phyloP scores from a whole-genome alignment of 805 yeast species.

The Candida pini region DNA sequence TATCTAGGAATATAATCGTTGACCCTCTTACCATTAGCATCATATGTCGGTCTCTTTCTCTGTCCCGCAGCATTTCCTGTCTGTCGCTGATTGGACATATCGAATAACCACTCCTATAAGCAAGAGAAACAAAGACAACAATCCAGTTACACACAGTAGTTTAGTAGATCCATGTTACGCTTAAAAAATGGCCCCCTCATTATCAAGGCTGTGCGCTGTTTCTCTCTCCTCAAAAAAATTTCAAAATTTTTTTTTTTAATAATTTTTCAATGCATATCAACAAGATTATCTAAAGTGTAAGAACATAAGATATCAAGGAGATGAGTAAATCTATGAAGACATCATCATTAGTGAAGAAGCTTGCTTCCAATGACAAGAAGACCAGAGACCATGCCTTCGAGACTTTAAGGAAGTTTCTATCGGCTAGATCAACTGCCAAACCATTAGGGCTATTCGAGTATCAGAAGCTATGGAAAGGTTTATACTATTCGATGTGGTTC shows the following conservation, averaged over 20 bases:
- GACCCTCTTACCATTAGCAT: constrained; percentile 31
- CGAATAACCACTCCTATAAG: too few relatives aligned
- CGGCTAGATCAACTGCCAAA: constrained; percentile 36
- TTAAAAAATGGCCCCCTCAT: too few relatives aligned
- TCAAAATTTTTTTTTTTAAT: too few relatives aligned
- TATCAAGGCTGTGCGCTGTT: too few relatives aligned
- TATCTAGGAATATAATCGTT: constrained; percentile 36
- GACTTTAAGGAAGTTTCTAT: constrained; percentile 53
- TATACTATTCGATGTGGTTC: constrained; percentile 94
- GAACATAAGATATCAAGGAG: too few relatives aligned
- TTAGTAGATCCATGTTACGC: too few relatives aligned
- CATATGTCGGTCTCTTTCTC: constrained; percentile 20
- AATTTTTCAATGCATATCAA: too few relatives aligned
- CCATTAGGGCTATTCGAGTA: constrained; percentile 48
- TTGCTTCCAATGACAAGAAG: constrained; percentile 77
- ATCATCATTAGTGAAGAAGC: constrained; percentile 63
- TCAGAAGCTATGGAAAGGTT: constrained; percentile 93
- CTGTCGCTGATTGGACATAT: too few relatives aligned
- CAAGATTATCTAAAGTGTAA: too few relatives aligned
- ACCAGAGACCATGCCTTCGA: constrained; percentile 71
- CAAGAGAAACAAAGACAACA: too few relatives aligned
- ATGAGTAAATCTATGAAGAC: constrained; percentile 20
- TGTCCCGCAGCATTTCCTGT: background rate
- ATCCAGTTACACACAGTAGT: too few relatives aligned
- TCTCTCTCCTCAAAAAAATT: too few relatives aligned